These are phyloP conservation scores for Panus rudis DNA, from an alignment of 768 basidiomycete genomes.

Conservation along the genomic window DNA sequence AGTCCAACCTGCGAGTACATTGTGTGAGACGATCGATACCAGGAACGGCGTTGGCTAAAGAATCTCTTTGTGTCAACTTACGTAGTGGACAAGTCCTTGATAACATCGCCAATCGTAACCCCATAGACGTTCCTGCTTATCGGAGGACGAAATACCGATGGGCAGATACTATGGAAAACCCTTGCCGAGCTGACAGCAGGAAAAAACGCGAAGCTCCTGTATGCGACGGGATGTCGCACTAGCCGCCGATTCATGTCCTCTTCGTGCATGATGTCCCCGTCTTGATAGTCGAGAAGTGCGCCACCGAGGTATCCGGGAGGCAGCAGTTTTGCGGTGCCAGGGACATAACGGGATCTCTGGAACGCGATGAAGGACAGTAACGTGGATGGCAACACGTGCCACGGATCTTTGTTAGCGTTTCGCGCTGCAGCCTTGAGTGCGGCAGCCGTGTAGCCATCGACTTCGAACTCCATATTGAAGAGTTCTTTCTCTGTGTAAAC, in stretches of 20 bases:
- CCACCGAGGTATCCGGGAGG: too few species aligned
- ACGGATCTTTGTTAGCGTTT: not conserved
- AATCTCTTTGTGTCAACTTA: not conserved
- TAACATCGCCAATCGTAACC: not conserved
- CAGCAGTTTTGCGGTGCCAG: too few species aligned
- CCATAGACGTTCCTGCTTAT: not conserved
- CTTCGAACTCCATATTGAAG: not conserved
- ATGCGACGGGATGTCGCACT: not conserved
- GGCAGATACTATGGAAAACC: not conserved
- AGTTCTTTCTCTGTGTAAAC: not conserved
- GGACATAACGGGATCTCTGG: not conserved
- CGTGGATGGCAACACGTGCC: not conserved
- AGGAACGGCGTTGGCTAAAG: not conserved
- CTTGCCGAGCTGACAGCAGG: not conserved
- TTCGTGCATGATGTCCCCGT: not conserved
- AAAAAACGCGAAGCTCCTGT: conserved; percentile 1
- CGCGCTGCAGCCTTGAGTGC: too few species aligned
- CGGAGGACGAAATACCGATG: too few species aligned
- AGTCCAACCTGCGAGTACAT: not conserved
- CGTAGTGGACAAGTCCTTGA: not conserved
- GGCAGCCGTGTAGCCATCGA: not conserved
- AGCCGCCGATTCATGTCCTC: not conserved
- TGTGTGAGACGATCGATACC: not conserved
- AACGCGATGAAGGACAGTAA: not conserved
- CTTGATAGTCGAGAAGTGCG: not conserved